These are phyloP conservation scores for Colletotrichum sp. DNA, from an alignment of 2,329 filamentous ascomycete genomes.

Conservation along the genomic window DNA sequence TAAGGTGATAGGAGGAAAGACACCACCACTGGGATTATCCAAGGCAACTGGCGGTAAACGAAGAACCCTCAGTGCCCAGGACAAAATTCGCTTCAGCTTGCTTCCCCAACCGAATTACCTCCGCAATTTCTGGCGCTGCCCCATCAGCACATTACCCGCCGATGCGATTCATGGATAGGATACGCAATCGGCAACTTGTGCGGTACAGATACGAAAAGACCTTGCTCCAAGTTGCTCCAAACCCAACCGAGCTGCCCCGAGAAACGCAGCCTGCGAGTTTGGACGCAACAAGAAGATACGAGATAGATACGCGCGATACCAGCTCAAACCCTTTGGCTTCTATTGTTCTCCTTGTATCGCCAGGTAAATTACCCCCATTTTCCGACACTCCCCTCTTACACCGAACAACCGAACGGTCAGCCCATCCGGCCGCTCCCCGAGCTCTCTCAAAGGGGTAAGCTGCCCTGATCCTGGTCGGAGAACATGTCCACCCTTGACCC, in stretches of 20 bases:
- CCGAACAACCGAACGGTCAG: conserved; percentile 10
- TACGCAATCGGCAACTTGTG: not conserved
- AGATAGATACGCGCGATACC: not conserved
- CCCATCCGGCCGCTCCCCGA: conserved; percentile 4
- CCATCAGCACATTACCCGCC: not conserved
- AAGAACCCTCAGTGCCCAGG: not conserved
- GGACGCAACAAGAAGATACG: not conserved
- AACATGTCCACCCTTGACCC: not conserved
- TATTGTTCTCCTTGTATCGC: not conserved
- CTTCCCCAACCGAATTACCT: not conserved
- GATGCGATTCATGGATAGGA: not conserved
- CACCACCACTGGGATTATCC: not conserved
- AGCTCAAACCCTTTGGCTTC: not conserved
- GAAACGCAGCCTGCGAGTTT: not conserved
- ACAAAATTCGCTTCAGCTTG: not conserved
- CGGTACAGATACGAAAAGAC: not conserved
- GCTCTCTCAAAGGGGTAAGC: conserved; percentile 10
- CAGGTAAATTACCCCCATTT: not conserved
- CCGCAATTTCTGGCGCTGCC: not conserved
- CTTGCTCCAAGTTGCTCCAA: not conserved
- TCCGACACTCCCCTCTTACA: not conserved
- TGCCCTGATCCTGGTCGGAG: not conserved
- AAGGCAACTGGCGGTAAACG: not conserved
- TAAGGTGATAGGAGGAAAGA: not conserved
- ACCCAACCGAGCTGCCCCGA: not conserved